Conservation (phyloP, 768 basidiomycete genomes). For the Lactifluus rugatus region DNA sequence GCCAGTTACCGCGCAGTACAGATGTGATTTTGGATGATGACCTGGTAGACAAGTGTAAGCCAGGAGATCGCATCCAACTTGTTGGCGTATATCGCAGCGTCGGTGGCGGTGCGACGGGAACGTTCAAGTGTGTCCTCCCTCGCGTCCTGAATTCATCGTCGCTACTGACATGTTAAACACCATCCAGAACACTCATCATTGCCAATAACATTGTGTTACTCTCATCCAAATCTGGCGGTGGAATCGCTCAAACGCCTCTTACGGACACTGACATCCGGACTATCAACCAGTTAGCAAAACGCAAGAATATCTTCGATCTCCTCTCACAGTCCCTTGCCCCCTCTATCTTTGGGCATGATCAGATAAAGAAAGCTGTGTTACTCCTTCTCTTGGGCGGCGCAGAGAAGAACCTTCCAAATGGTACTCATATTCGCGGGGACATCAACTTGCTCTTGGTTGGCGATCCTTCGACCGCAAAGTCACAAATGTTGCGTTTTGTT, state of each 20-base stretch:
- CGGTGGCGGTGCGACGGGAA: constrained; percentile 80
- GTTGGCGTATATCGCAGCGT: constrained; percentile 93
- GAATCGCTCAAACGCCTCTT: constrained; percentile 84
- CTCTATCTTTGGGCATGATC: constrained; percentile 93
- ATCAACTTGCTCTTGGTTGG: constrained; percentile 99
- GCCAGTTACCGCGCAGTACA: constrained; percentile 90
- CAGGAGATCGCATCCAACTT: constrained; percentile 93
- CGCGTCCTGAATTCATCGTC: not conserved
- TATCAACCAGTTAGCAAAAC: constrained; percentile 90
- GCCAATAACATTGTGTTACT: constrained; percentile 94
- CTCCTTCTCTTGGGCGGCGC: constrained; percentile 91
- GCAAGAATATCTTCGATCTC: constrained; percentile 75
- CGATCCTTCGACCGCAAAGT: constrained; percentile 98
- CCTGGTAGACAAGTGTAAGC: constrained; percentile 94
- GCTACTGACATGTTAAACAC: constrained; percentile 3
- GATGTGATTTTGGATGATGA: constrained; percentile 96
- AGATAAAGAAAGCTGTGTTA: constrained; percentile 90
- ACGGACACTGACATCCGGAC: constrained; percentile 92
- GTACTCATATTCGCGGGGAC: constrained; percentile 97
- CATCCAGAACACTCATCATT: constrained; percentile 72
- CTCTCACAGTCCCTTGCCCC: constrained; percentile 94
- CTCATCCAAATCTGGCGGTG: constrained; percentile 90
- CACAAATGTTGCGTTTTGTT: constrained; percentile 91
- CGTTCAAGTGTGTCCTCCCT: constrained; percentile 71
- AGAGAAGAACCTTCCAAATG: constrained; percentile 95